Evolutionary conservation across 2,329 filamentous ascomycete genomes (phyloP), one percentile per base, ranked within the genome.

Genomic region (Ophiostoma perfectum): DNA sequence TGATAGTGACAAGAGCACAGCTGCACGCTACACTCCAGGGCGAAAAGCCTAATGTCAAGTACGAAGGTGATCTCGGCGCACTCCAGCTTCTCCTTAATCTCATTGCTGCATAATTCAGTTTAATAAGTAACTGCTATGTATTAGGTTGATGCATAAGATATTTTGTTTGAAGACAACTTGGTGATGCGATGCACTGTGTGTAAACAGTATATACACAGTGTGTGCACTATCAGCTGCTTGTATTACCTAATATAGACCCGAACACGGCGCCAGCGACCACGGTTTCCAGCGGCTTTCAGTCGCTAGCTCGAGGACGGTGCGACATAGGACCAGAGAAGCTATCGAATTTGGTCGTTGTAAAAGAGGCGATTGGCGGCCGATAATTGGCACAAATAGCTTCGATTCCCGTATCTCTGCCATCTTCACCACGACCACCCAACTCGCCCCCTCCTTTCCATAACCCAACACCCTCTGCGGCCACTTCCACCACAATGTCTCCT

Each of bases 401-500:
- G 49, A 8, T 27, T 12, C 27, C 7, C 27, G 27, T 27, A 27
- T 27, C 27, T 27, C 27, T 27, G 27, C 27, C 27, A 27, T 38
- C 44, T 27, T 8, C 3, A 8, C 12, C 3, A 49, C 18, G 27
- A 38, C 55, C 55, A 44, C 7, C 42, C 42, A 8, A 8, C 7
- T 44, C 42, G 42, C 42, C 6, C 58, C 16, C 9, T 36, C 5
- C 47, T 27, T 27, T 27, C 27, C 27, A 27, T 27, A 52, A 6
- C 47, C 47, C 47, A 14, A 52, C 47, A 6, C 12, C 8, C n/a
- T 52, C 8, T 27, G 27, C 27, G 27, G 27, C 27, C 60, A 41
- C 38, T 9, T 38, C 38, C 45, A 11, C 52, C 67, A 70, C 52
- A 11, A 73, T 73, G 72, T 9, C 70, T 55, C 62, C 70, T 70